These are phyloP conservation scores for Penicillium sp. DNA, from an alignment of 2,329 filamentous ascomycete genomes.

Conservation along the genomic window DNA sequence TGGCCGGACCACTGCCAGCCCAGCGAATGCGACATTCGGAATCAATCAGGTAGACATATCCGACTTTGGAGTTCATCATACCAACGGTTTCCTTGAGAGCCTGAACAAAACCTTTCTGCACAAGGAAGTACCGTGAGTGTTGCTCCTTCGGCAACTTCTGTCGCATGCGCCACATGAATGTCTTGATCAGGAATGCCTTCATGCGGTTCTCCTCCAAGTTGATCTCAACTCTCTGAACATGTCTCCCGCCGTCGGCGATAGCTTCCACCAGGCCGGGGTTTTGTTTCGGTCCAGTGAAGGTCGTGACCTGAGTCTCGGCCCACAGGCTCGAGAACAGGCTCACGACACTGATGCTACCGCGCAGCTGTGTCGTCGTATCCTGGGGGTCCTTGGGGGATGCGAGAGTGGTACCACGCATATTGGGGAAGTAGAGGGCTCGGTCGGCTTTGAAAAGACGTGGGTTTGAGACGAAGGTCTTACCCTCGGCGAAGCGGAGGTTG, in stretches of 20 bases:
- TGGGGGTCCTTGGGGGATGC: conserved; percentile 56
- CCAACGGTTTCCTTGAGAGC: conserved; percentile 62
- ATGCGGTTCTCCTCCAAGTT: conserved; percentile 84
- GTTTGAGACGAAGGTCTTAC: conserved; percentile 89
- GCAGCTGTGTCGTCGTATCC: conserved; percentile 75
- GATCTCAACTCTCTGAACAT: conserved; percentile 77
- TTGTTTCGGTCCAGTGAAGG: conserved; percentile 65
- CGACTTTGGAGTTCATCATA: conserved; percentile 85
- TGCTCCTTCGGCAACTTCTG: conserved; percentile 51
- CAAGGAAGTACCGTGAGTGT: conserved; percentile 61
- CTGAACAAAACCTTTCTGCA: conserved; percentile 59
- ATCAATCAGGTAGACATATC: conserved; percentile 91
- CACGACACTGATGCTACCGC: conserved; percentile 75
- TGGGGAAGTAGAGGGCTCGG: conserved; percentile 88
- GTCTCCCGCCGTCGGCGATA: conserved; percentile 54
- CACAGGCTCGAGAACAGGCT: conserved; percentile 80
- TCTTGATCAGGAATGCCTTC: conserved; percentile 58
- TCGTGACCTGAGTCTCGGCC: conserved; percentile 78
- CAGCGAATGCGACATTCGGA: conserved; percentile 85
- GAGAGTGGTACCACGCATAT: conserved; percentile 79
- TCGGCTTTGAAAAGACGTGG: conserved; percentile 81
- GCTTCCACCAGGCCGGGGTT: conserved; percentile 72
- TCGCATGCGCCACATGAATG: conserved; percentile 56
- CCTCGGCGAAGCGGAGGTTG: conserved; percentile 77
- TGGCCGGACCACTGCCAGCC: conserved; percentile 71